Percentiles rank a stretch among this genome's conserved stretches.
These are phyloP conservation scores for Carex kokanica DNA, from an alignment of 176 grass and related monocot species.

Conservation along the genomic window DNA sequence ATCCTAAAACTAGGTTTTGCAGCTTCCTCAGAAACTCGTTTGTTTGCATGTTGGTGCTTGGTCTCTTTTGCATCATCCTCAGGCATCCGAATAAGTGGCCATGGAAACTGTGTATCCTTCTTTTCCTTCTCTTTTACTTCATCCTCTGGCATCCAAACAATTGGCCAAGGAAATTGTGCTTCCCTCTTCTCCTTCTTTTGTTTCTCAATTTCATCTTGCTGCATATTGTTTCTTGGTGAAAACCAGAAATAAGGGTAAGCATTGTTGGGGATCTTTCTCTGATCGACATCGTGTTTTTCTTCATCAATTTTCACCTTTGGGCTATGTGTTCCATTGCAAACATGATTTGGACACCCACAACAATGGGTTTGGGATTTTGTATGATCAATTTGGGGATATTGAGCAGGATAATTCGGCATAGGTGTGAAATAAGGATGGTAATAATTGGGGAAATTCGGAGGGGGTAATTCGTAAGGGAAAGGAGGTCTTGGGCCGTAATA, in stretches of 20 bases:
- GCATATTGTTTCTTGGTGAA: conserved; percentile 24
- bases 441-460: conserved; percentile 28
- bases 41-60: conserved; percentile 29
- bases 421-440: conserved; percentile 41
- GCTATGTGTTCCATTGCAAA: conserved; percentile 37
- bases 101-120: conserved; percentile 30
- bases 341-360: conserved; percentile 70
- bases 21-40: conserved; percentile 32
- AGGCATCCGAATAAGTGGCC: conserved; percentile 76
- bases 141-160: conserved; percentile 58
- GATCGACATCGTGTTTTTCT: conserved; percentile 38
- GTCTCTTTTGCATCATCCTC: conserved; percentile 36
- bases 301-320: conserved; percentile 57
- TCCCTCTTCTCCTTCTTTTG: conserved; percentile 7
- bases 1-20: conserved; percentile 56
- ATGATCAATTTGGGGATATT: conserved; percentile 40
- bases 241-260: conserved; percentile 36
- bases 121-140: conserved; percentile 39
- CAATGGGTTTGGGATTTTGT: conserved; percentile 40
- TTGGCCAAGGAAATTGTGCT: conserved; percentile 48
- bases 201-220: conserved; percentile 27
- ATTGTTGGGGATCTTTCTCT: conserved; percentile 37
- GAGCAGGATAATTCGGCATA: conserved; percentile 26
- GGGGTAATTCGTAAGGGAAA: conserved; percentile 43
- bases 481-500: conserved; percentile 56